Base-by-base conservation (phyloP, 306 rosid genomes). In the Canavalia ensiformis region DNA sequence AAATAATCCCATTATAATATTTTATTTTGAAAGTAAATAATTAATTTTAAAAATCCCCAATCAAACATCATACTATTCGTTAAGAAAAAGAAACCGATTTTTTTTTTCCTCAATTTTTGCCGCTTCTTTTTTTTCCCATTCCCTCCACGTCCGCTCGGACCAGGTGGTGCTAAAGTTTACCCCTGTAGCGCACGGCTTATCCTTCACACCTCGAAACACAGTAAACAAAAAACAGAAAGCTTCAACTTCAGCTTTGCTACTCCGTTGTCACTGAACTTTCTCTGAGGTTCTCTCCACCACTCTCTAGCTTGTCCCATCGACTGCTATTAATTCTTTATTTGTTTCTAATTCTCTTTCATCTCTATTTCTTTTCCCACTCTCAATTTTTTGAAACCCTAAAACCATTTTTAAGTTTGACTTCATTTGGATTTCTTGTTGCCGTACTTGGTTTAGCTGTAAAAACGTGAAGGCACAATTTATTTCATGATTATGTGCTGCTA, bases 381-480 rank as follows among this genome's bases (percentile, higher is more conserved):
- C 65, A 41, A 9, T 12, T 57, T 50, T 77, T 65, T 75, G 6
- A 62, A 86, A 86, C 87, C 89, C 89, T 86, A 86, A 72, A 70
- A 37, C 46, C 8, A 7, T 37, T 13, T 11, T 2, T 2, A 9
- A 10, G 12, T 18, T 42, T 18, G 41, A 11, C 52, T 77, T 74
- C 4, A 8, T 18, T 58, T 46, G 47, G 28, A 51, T 86, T 75
- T 18, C 3, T 66, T 2, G 8, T 44, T 6, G 12, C 25, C n/a
- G 0, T 68, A 28, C 67, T 34, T 47, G 52, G 63, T 55, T 80
- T 70, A 10, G 25, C 8, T 64, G 67, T 45, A n/a, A 30, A 39
- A 41, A 8, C 42, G 52, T 31, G 12, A 45, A 34, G 8, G 6
- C 33, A 34, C 31, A 9, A 28, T 72, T 72, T 2, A 10, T 31